Base-by-base conservation (phyloP, 2,329 filamentous ascomycete genomes). In the Plenodomus biglobosus region DNA sequence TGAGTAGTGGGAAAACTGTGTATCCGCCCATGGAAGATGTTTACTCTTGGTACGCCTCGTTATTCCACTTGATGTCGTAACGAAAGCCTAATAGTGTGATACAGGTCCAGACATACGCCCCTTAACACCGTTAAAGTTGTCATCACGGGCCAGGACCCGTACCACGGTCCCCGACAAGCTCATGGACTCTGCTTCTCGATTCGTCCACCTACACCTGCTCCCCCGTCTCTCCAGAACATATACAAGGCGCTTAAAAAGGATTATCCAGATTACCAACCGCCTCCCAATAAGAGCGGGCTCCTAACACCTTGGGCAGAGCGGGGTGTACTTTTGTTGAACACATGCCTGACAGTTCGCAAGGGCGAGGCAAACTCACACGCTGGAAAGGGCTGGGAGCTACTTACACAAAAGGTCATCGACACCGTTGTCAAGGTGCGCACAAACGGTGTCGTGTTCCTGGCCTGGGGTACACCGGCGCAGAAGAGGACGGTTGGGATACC, bases 101-200 rank as follows among this genome's bases (percentile, higher is more conserved):
- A 22, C 50, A 96, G 92, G 92, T 96, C 92, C 52, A 88, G 91
- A 20, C 88, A 95, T 71, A 96, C 92, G 0, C 92, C 94, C 7
- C 85, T 99, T 61, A 78, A 86, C 75, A 86, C 80, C 13, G 92
- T 97, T 71, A 96, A 95, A 73, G 88, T 88, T 48, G 92, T 99
- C 52, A 91, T 99, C 66, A 74, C 97, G 45, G 94, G 94, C 57
- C 94, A 99, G 76, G 94, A 99, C 70, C 94, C 94, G 2, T 99
- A 99, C 73, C 94, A 99, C 77, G 95, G 95, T 71, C 73, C 84
- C 70, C 95, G 95, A 73, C 94, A 99, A 78, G 94, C 94, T 42
- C 94, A 97, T 72, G 94, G 94, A 37, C 85, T 99, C 50, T 92
- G 89, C 69, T 99, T 99, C 80, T 96, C 90, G 40, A 92, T 97